Conservation (phyloP, 306 rosid species). For the Potentilla sterilis region DNA sequence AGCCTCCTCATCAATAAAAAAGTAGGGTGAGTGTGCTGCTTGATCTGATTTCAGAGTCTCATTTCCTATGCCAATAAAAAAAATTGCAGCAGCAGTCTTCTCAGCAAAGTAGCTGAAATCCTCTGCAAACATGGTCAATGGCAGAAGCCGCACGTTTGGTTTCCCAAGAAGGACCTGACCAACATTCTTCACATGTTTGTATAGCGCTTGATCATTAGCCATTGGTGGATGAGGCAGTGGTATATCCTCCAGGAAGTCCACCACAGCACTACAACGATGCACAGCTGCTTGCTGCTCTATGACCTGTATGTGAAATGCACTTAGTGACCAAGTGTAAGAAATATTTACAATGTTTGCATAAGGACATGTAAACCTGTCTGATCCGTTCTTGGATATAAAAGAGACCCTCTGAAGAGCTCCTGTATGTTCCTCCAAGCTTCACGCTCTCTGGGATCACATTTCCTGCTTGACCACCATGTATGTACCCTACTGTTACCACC, state of each 20-base stretch:
- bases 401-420: slow-evolving; percentile 41
- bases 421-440: slow-evolving; percentile 40
- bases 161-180: slow-evolving; percentile 44
- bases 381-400: slow-evolving; percentile 37
- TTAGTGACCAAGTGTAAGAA: neutral
- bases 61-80: slow-evolving; percentile 36
- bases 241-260: slow-evolving; percentile 48
- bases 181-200: slow-evolving; percentile 41
- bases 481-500: slow-evolving; percentile 41
- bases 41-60: slow-evolving; percentile 29
- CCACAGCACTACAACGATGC: slow-evolving; percentile 34
- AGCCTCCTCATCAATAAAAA: slow-evolving; percentile 44
- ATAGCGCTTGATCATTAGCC: slow-evolving; percentile 39
- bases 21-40: slow-evolving; percentile 44
- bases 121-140: slow-evolving; percentile 45
- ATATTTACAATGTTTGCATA: neutral
- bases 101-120: slow-evolving; percentile 54
- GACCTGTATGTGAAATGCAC: slow-evolving; percentile 25
- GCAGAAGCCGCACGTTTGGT: slow-evolving; percentile 35
- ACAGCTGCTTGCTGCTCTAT: slow-evolving; percentile 44
- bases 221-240: slow-evolving; percentile 42
- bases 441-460: slow-evolving; percentile 37
- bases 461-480: slow-evolving; percentile 33
- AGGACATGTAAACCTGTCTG: slow-evolving; percentile 28
- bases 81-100: slow-evolving; percentile 36